Percentiles rank a stretch among this genome's conserved stretches.
These are phyloP conservation scores for Theobroma cacao DNA, from an alignment of 345 rosid genomes.

Conservation along the genomic window DNA sequence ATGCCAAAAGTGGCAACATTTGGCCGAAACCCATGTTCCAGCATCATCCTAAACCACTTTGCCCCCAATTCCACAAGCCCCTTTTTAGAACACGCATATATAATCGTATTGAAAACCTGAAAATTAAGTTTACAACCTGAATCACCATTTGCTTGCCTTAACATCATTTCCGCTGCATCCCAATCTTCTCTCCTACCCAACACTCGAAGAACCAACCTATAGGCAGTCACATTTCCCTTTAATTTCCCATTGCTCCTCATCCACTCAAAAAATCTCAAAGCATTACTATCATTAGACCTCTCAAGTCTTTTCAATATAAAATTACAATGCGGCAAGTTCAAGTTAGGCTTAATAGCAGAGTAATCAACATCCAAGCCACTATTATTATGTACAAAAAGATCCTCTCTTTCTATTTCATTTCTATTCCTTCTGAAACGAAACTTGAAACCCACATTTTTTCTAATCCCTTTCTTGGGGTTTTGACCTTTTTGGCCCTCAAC, in stretches of 20 bases:
- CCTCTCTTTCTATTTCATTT: constrained; percentile 27
- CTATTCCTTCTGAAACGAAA: constrained; percentile 30
- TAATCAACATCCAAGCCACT: constrained; percentile 56
- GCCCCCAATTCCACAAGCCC: constrained; percentile 49
- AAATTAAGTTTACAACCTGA: constrained; percentile 39
- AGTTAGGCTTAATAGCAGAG: constrained; percentile 36
- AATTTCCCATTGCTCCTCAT: constrained; percentile 68
- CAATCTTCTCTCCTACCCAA: constrained; percentile 71
- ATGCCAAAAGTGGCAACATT: constrained; percentile 82
- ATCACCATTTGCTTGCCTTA: constrained; percentile 37
- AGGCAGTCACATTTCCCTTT: constrained; percentile 56
- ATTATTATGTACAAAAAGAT: constrained; percentile 30
- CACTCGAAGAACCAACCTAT: constrained; percentile 68
- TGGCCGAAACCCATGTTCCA: constrained; percentile 64
- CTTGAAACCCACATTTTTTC: constrained; percentile 33
- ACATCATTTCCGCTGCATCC: constrained; percentile 58
- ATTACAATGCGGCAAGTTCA: constrained; percentile 59
- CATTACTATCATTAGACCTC: constrained; percentile 49
- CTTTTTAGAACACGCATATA: constrained; percentile 58
- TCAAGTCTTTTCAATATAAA: constrained; percentile 65
- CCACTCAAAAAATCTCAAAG: constrained; percentile 74
- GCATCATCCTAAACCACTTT: constrained; percentile 80
- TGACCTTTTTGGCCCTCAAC: constrained; percentile 17
- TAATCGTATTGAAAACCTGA: constrained; percentile 56
- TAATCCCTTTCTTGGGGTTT: constrained; percentile 27